These are phyloP conservation scores for Coemansia sp. DNA, from an alignment of 192 early-diverging fungal genomes.

Conservation along the genomic window DNA sequence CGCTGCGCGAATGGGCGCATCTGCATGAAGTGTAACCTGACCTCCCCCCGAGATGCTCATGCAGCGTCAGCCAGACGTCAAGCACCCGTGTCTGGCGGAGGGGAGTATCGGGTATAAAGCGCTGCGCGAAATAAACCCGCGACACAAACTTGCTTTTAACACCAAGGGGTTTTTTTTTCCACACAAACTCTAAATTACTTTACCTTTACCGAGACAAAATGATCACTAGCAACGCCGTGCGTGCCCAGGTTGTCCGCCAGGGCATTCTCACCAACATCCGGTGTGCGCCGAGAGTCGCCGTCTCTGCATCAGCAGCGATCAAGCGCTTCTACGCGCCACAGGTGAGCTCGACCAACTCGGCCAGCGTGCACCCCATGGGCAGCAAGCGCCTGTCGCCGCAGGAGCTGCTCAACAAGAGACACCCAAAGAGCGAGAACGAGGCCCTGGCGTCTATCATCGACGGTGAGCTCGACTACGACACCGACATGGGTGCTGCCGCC, in stretches of 20 bases:
- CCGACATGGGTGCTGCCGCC: slow-evolving; percentile 38
- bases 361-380: background rate
- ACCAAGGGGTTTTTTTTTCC: too few species aligned
- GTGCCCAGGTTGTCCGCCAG: slow-evolving; percentile 1
- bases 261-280: background rate
- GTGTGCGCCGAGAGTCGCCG: background rate
- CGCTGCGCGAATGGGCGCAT: background rate
- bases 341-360: slow-evolving; percentile 3
- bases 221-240: slow-evolving; percentile 2
- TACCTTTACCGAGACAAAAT: too few species aligned
- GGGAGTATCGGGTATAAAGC: too few species aligned
- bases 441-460: slow-evolving; percentile 43
- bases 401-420: slow-evolving; percentile 36
- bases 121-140: too few species aligned
- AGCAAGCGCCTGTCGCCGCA: slow-evolving; percentile 10
- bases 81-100: too few species aligned
- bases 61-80: too few species aligned
- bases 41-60: too few species aligned
- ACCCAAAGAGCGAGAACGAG: slow-evolving; percentile 29
- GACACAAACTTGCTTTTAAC: too few species aligned
- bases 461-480: slow-evolving; percentile 48
- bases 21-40: background rate
- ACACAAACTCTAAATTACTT: too few species aligned
- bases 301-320: slow-evolving; percentile 11
- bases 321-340: slow-evolving; percentile 20